Percentiles rank a stretch among this genome's conserved stretches.
Evolutionary conservation across 2,329 filamentous ascomycete species (phyloP).

Genomic region (Clarireedia homoeocarpa): DNA sequence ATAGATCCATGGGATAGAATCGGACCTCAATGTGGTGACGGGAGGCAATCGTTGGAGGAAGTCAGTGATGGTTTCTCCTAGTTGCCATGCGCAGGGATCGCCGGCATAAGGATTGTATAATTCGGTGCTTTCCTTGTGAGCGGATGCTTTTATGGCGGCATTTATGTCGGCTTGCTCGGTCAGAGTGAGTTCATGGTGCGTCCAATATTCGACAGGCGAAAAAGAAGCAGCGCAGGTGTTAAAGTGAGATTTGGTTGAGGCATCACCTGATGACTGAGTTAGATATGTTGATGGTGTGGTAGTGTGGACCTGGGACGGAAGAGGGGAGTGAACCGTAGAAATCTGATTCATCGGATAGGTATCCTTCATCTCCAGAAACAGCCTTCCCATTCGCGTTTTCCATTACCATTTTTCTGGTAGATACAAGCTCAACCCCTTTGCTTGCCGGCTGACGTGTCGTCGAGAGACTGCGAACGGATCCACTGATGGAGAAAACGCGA

Average conservation of each 20-base stretch:
- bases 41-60: constrained; percentile 66
- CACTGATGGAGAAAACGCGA: no score
- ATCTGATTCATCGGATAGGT: constrained; percentile 39
- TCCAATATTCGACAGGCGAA: constrained; percentile 44
- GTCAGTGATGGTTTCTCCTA: constrained; percentile 51
- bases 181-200: constrained; percentile 27
- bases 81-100: constrained; percentile 47
- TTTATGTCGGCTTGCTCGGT: constrained; percentile 30
- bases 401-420: constrained; percentile 11
- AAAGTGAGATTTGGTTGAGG: constrained; percentile 39
- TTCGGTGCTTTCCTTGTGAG: constrained; percentile 5
- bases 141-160: constrained; percentile 10
- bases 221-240: constrained; percentile 44
- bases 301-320: background rate
- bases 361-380: constrained; percentile 4
- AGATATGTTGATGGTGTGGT: constrained; percentile 8
- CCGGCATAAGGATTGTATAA: constrained; percentile 54
- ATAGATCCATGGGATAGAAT: constrained; percentile 61
- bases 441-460: background rate
- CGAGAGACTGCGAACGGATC: background rate
- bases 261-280: constrained; percentile 41
- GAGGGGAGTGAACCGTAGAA: constrained; percentile 42
- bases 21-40: constrained; percentile 41
- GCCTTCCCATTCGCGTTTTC: constrained; percentile 9
- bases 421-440: no score